phyloP scores from a whole-genome alignment of 2,329 filamentous ascomycete genomes.

The Cytospora piceicola region DNA sequence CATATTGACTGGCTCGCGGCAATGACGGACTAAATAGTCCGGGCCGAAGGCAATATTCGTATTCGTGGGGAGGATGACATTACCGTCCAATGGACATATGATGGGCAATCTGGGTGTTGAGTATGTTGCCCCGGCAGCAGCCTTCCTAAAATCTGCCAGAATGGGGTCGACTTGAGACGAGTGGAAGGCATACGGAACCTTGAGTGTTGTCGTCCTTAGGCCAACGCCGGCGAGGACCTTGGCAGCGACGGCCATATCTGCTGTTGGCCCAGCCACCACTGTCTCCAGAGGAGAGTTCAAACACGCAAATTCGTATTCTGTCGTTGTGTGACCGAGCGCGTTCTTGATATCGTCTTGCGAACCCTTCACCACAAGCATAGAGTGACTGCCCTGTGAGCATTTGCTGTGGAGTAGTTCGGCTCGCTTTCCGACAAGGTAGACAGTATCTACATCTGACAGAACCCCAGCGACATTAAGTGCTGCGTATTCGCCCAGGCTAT shows the following conservation, averaged over 20 bases:
- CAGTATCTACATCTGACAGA: conserved; percentile 69
- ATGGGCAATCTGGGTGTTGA: conserved; percentile 58
- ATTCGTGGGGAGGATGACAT: conserved; percentile 55
- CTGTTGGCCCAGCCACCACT: conserved; percentile 61
- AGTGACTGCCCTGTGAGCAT: conserved; percentile 68
- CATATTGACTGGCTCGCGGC: conserved; percentile 72
- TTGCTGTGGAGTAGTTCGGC: conserved; percentile 66
- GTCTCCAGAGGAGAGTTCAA: conserved; percentile 76
- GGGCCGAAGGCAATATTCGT: conserved; percentile 55
- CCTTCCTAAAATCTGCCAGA: conserved; percentile 58
- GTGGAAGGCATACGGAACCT: conserved; percentile 58
- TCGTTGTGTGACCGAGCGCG: conserved; percentile 48
- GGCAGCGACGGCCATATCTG: conserved; percentile 50
- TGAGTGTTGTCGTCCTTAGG: conserved; percentile 49
- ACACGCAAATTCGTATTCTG: conserved; percentile 62
- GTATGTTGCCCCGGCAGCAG: conserved; percentile 45
- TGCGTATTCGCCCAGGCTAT: conserved; percentile 70
- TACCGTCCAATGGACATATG: conserved; percentile 69
- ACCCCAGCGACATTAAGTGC: conserved; percentile 72
- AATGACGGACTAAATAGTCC: conserved; percentile 66
- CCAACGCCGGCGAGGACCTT: conserved; percentile 38
- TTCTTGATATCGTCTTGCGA: conserved; percentile 56
- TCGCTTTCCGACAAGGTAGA: conserved; percentile 71
- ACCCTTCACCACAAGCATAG: conserved; percentile 55
- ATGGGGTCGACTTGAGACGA: conserved; percentile 58